Conservation (phyloP, 2,329 filamentous ascomycete species). For the Colletotrichum magnum region DNA sequence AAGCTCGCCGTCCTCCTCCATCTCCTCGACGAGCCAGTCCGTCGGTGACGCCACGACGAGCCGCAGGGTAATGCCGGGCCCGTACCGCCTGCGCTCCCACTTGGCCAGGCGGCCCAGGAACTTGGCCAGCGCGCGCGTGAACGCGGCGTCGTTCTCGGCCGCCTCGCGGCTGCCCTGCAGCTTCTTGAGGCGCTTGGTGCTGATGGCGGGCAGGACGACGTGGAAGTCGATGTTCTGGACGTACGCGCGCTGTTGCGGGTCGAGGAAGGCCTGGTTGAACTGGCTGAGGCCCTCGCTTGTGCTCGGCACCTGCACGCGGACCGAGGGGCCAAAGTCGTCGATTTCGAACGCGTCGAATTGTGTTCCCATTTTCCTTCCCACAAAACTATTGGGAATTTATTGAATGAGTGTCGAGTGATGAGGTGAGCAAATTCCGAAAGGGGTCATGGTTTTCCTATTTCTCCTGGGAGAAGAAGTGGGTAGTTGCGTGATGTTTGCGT, state of each 20-base stretch:
- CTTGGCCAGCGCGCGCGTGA: slow-evolving; percentile 7
- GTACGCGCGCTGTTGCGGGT: slow-evolving; percentile 14
- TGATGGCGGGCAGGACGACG: slow-evolving; percentile 9
- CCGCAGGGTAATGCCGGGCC: neutral
- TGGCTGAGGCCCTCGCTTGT: slow-evolving; percentile 18
- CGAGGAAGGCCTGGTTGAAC: slow-evolving; percentile 23
- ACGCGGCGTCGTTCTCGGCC: neutral
- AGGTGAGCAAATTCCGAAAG: slow-evolving; percentile 1
- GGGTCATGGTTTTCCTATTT: neutral
- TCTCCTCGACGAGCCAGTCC: slow-evolving; percentile 18
- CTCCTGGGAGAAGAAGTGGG: slow-evolving; percentile 1
- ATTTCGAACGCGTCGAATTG: slow-evolving; percentile 16
- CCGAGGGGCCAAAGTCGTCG: neutral
- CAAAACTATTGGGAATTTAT: neutral
- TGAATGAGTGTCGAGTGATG: neutral
- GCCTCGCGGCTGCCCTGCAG: neutral
- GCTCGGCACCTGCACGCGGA: slow-evolving; percentile 13
- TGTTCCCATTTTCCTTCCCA: neutral
- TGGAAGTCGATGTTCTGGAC: slow-evolving; percentile 23
- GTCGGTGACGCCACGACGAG: slow-evolving; percentile 7
- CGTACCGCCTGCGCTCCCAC: slow-evolving; percentile 15
- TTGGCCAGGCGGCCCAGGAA: slow-evolving; percentile 1
- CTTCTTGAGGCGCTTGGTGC: slow-evolving; percentile 12
- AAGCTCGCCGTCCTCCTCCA: slow-evolving; percentile 13
- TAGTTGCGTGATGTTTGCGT: slow-evolving; percentile 24